These are phyloP conservation scores for Pseudomassariella vexata DNA, from an alignment of 2,329 filamentous ascomycete genomes.

Conservation along the genomic window DNA sequence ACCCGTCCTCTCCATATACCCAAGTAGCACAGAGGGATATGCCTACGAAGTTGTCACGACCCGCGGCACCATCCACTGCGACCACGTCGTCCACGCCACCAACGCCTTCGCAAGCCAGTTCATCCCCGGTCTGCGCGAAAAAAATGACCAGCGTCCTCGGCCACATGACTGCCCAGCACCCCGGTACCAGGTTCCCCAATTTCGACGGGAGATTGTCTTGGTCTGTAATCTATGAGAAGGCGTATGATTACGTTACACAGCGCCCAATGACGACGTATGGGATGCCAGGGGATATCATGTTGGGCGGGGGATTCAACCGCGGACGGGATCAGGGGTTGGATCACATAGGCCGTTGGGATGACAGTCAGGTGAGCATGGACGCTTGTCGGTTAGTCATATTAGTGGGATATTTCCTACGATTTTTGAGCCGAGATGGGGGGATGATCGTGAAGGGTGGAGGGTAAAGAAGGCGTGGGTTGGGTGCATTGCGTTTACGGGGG, in stretches of 20 bases:
- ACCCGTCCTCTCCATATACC: constrained; percentile 12
- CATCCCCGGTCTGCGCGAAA: constrained; percentile 39
- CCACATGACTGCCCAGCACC: constrained; percentile 45
- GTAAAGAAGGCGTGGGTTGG: constrained; percentile 43
- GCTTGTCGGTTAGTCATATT: constrained; percentile 31
- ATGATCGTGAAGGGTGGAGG: constrained; percentile 14
- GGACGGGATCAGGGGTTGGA: constrained; percentile 35
- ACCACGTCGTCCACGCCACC: constrained; percentile 52
- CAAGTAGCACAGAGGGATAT: constrained; percentile 6
- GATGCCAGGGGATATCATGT: constrained; percentile 40
- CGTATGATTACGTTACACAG: constrained; percentile 49
- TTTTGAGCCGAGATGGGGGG: constrained; percentile 33
- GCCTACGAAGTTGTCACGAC: constrained; percentile 39
- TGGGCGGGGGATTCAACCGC: constrained; percentile 46
- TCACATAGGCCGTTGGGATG: constrained; percentile 41
- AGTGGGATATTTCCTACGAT: constrained; percentile 35
- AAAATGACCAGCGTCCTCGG: constrained; percentile 38
- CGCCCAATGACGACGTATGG: constrained; percentile 19
- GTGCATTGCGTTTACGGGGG: constrained; percentile 40
- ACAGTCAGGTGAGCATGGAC: constrained; percentile 29
- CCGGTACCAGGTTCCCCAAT: constrained; percentile 27
- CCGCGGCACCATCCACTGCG: constrained; percentile 36
- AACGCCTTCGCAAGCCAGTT: constrained; percentile 49
- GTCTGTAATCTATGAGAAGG: constrained; percentile 39
- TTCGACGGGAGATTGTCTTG: constrained; percentile 37